Evolutionary conservation across 208 protist genomes (phyloP).

Genomic region (Trypanosoma melophagium): DNA sequence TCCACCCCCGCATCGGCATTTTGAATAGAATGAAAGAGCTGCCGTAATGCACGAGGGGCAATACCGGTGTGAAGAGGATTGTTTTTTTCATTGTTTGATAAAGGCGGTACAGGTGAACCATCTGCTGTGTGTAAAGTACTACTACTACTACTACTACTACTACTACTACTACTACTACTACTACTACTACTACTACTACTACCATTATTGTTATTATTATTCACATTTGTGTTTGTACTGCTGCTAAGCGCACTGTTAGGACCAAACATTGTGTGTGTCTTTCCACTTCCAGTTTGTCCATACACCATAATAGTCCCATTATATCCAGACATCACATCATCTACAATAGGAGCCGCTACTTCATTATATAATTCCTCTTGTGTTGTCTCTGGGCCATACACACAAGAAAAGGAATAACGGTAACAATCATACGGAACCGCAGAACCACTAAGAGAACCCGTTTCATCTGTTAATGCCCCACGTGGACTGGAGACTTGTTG

Average conservation of each 20-base stretch:
- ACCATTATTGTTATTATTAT: slow-evolving; percentile 33
- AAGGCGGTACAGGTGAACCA: no score
- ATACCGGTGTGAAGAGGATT: slow-evolving; percentile 59
- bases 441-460: neutral
- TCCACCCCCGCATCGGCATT: slow-evolving; percentile 63
- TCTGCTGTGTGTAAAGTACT: no score
- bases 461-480: neutral
- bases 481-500: neutral
- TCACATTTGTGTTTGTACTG: no score
- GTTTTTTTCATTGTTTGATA: no score
- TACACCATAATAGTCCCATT: slow-evolving; percentile 91
- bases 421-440: slow-evolving; percentile 1
- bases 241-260: neutral
- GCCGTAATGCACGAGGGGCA: slow-evolving; percentile 91
- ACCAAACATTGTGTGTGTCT: slow-evolving; percentile 91
- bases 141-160: no score
- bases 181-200: slow-evolving; percentile 12
- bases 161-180: neutral
- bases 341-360: slow-evolving; percentile 84
- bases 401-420: slow-evolving; percentile 64
- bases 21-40: slow-evolving; percentile 88
- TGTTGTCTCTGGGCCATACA: slow-evolving; percentile 43
- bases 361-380: slow-evolving; percentile 84
- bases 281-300: slow-evolving; percentile 90
- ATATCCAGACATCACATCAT: slow-evolving; percentile 88